Base-by-base conservation (phyloP, 179 eudicot genomes). In the Pouteria campechiana region DNA sequence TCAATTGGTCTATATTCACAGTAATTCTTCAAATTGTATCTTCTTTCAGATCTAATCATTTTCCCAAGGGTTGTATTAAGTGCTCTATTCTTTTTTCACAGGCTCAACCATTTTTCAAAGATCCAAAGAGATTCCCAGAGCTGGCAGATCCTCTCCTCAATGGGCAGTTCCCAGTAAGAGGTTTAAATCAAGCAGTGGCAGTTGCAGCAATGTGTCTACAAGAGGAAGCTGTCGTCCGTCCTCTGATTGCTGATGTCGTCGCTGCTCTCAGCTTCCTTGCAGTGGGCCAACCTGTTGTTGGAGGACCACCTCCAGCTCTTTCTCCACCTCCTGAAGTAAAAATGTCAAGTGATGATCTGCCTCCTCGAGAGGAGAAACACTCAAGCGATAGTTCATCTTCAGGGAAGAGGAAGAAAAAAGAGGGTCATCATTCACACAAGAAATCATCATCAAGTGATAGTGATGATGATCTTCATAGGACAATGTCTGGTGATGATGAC, bases 181-280 rank as follows among this genome's bases (percentile, higher is more conserved):
- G 67, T 25, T 49, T 80, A 50, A 77, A 80, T 61, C 85, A 80
- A 59, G 85, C 79, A 20, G 79, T 80, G 19, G 90, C 78, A 21
- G 66, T 80, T 2, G 75, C 74, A 17, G 90, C 79, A 5, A 77
- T 74, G 81, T 80, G 90, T 48, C 76, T 80, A 15, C 78, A 80
- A 41, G 81, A 78, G 39, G 85, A 77, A 53, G 56, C 85, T 25
- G 17, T 66, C 11, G 79, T 78, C 23, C 81, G 90, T 5, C 90
- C 90, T 17, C 52, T 70, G 24, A 72, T 80, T 24, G 41, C 59
- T 41, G 85, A 80, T 41, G 69, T 78, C 30, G 72, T 71, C 8
- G 61, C 72, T 1, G 76, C 73, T 40, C 79, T 80, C 18, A 68
- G 65, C 58, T 68, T 60, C 53, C 72, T 80, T 5, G 39, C 64